Conservation (phyloP, 768 basidiomycete species). For the Lepiota venenata region DNA sequence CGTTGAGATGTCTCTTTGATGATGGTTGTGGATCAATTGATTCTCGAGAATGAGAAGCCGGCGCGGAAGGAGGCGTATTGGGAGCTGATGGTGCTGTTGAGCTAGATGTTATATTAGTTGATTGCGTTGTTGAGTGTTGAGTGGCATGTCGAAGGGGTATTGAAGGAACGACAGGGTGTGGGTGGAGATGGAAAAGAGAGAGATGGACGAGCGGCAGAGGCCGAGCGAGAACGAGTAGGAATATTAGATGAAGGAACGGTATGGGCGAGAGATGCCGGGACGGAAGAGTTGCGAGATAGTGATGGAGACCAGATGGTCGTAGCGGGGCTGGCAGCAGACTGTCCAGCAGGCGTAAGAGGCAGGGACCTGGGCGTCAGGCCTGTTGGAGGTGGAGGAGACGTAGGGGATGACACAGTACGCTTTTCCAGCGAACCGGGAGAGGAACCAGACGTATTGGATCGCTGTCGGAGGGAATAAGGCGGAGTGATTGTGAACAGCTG, state of each 20-base stretch:
- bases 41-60: neutral
- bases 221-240: neutral
- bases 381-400: neutral
- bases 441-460: neutral
- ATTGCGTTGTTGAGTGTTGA: neutral
- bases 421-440: neutral
- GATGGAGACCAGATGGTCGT: neutral
- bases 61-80: neutral
- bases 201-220: constrained; percentile 1
- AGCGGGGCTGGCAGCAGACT: neutral
- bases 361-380: neutral
- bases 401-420: neutral
- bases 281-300: constrained; percentile 5
- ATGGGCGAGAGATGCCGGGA: neutral
- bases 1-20: neutral
- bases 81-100: neutral
- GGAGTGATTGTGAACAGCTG: neutral
- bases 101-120: neutral
- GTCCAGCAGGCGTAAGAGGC: neutral
- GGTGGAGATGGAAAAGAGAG: constrained; percentile 9
- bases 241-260: neutral
- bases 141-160: constrained; percentile 11
- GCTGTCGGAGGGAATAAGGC: neutral
- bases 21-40: constrained; percentile 1
- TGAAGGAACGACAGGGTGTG: constrained; percentile 7